These are phyloP conservation scores for Magnusiomyces fungicola DNA, from an alignment of 1,139 yeast genomes.

Conservation along the genomic window DNA sequence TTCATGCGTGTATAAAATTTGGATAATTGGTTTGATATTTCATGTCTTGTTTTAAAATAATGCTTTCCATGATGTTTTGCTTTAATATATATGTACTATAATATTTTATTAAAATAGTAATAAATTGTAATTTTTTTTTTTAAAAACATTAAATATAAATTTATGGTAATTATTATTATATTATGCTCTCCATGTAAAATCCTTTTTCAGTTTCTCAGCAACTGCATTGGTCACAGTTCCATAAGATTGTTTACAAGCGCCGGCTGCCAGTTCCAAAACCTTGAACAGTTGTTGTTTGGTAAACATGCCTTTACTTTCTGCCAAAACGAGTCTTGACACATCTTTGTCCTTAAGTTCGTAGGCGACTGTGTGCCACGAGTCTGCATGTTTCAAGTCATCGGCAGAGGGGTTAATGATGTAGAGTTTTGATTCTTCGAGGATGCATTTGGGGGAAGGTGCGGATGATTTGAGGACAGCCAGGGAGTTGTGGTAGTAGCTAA, in stretches of 20 bases:
- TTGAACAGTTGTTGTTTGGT: conserved; percentile 46
- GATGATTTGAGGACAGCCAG: background rate
- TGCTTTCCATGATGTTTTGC: background rate
- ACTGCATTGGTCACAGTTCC: conserved; percentile 41
- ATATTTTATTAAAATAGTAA: background rate
- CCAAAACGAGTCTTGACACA: conserved; percentile 49
- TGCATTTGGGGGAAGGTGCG: background rate
- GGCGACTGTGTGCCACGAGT: conserved; percentile 62
- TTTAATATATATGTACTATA: background rate
- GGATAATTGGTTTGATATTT: background rate
- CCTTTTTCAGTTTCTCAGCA: conserved; percentile 42
- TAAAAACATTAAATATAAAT: too few species aligned
- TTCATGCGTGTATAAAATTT: background rate
- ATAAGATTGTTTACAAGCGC: conserved; percentile 42
- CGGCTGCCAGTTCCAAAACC: conserved; percentile 37
- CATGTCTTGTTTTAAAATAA: background rate
- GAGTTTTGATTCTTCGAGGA: conserved; percentile 12
- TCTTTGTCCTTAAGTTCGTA: conserved; percentile 48
- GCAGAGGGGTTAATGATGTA: conserved; percentile 8
- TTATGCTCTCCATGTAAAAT: conserved; percentile 48
- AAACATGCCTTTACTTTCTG: conserved; percentile 71
- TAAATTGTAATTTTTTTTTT: too few species aligned
- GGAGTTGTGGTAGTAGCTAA: background rate
- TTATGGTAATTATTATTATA: too few species aligned
- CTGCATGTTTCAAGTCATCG: conserved; percentile 38